Evolutionary conservation across 495 filamentous ascomycete genomes (phyloP).

Genomic region (Hypoxylon fuscum): DNA sequence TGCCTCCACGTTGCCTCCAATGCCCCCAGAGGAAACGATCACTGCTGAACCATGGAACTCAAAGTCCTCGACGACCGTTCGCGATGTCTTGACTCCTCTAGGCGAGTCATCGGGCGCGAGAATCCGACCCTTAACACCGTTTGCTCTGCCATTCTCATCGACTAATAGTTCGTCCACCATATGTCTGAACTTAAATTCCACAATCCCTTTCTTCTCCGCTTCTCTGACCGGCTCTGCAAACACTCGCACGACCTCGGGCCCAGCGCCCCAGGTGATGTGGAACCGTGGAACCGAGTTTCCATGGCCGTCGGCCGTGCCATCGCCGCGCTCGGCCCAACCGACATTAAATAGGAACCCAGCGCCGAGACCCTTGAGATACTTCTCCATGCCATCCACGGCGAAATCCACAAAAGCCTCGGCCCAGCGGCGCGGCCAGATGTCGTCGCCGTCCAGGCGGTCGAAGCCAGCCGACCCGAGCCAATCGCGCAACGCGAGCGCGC

Average conservation of each 20-base stretch:
- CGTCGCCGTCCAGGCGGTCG: constrained; percentile 54
- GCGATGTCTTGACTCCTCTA: constrained; percentile 54
- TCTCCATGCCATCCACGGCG: constrained; percentile 58
- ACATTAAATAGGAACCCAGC: constrained; percentile 56
- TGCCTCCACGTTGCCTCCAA: constrained; percentile 61
- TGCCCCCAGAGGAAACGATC: constrained; percentile 57
- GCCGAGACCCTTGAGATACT: constrained; percentile 56
- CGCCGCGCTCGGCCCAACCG: constrained; percentile 62
- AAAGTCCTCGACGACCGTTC: constrained; percentile 52
- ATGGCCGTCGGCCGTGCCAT: constrained; percentile 58
- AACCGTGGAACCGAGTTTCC: constrained; percentile 63
- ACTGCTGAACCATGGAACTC: constrained; percentile 56
- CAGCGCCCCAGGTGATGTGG: constrained; percentile 61
- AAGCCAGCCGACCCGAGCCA: constrained; percentile 61
- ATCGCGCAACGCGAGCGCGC: constrained; percentile 58
- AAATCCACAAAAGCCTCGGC: constrained; percentile 64
- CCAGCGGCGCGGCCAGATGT: constrained; percentile 61
- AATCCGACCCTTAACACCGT: constrained; percentile 57
- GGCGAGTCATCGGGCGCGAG: constrained; percentile 52
- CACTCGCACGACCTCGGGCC: constrained; percentile 60
- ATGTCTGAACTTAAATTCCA: constrained; percentile 60
- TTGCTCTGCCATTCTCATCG: constrained; percentile 56
- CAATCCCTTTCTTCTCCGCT: constrained; percentile 55
- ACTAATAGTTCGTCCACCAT: constrained; percentile 58
- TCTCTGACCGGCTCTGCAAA: constrained; percentile 59